These are phyloP conservation scores for Aquilaria agallochum DNA, from an alignment of 441 rosid species.

Conservation along the genomic window DNA sequence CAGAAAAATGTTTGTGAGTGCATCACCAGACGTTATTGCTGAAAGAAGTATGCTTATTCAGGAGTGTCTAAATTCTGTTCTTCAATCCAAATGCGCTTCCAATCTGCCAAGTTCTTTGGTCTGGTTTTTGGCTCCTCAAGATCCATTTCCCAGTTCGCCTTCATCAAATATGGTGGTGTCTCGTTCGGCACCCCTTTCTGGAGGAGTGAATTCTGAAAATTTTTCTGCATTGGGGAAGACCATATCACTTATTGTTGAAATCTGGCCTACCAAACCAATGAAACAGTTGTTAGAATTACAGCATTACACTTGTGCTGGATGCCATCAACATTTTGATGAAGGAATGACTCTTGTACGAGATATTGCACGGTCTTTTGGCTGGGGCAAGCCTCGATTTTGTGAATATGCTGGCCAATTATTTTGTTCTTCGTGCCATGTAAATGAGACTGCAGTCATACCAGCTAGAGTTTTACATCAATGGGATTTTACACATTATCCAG, in stretches of 20 bases:
- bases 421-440: conserved; percentile 88
- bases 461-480: conserved; percentile 90
- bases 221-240: conserved; percentile 73
- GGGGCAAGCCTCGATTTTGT: conserved; percentile 92
- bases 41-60: conserved; percentile 89
- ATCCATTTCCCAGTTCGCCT: conserved; percentile 46
- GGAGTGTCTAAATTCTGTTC: conserved; percentile 71
- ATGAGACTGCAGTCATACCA: conserved; percentile 85
- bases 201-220: conserved; percentile 33
- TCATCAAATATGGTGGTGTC: conserved; percentile 30
- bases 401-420: conserved; percentile 90
- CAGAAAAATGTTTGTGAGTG: conserved; percentile 77
- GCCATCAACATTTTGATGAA: conserved; percentile 84
- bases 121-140: conserved; percentile 77
- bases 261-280: conserved; percentile 53
- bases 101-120: conserved; percentile 60
- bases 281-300: conserved; percentile 86
- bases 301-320: conserved; percentile 87
- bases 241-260: conserved; percentile 80
- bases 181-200: conserved; percentile 31
- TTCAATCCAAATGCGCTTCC: conserved; percentile 53
- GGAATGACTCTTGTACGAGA: conserved; percentile 72
- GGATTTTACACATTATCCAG: conserved; percentile 83
- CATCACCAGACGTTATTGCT: conserved; percentile 76
- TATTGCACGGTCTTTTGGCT: conserved; percentile 79